phyloP scores from a whole-genome alignment of 2,329 filamentous ascomycete genomes.

The Onygenales sp. region DNA sequence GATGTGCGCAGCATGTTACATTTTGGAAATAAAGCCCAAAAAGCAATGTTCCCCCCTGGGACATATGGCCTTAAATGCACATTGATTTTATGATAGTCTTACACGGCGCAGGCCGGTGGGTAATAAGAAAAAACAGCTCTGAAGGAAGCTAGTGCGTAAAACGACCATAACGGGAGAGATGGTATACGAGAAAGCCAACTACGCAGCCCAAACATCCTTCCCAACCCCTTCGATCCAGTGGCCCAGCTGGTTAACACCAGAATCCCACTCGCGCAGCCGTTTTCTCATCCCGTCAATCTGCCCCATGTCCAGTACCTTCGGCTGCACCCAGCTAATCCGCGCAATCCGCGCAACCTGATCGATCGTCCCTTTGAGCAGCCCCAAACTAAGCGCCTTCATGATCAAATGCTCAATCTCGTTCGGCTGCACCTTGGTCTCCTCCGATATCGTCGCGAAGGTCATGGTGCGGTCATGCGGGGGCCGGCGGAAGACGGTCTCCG shows the following conservation, averaged over 20 bases:
- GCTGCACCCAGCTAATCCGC: constrained; percentile 97
- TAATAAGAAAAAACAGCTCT: background rate
- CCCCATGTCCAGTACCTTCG: constrained; percentile 90
- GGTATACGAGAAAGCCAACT: constrained; percentile 15
- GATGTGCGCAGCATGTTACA: background rate
- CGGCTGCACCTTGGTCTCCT: constrained; percentile 83
- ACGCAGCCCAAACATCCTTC: constrained; percentile 92
- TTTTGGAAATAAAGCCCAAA: background rate
- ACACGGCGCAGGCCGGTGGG: background rate
- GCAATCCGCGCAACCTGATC: constrained; percentile 94
- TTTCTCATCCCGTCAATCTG: constrained; percentile 90
- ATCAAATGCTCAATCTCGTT: constrained; percentile 96
- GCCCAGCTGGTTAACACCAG: constrained; percentile 87
- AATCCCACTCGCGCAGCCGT: constrained; percentile 86
- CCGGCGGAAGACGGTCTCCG: constrained; percentile 90
- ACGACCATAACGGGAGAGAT: background rate
- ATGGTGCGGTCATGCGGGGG: constrained; percentile 93
- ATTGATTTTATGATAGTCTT: background rate
- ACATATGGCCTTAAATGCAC: background rate
- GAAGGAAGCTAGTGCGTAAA: background rate
- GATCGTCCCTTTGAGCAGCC: constrained; percentile 80
- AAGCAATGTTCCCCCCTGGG: background rate
- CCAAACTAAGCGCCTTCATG: constrained; percentile 97
- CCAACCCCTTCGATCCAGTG: constrained; percentile 95
- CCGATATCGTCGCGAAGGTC: constrained; percentile 77